Base-by-base conservation (phyloP, 169 alveolate species). In the Plasmodium berghei region DNA sequence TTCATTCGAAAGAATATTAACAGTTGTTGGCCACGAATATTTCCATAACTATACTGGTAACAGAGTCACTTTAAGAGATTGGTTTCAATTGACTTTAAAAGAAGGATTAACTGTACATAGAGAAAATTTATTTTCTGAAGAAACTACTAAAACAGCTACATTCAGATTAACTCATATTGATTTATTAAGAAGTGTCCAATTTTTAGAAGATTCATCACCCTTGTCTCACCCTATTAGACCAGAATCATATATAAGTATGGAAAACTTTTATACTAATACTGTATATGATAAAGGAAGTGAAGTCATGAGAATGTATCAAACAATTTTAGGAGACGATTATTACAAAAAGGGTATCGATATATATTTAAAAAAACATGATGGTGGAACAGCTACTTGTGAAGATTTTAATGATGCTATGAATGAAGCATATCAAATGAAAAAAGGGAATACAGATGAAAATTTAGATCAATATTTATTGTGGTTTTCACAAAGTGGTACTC, bases 41-140 rank as follows among this genome's bases (percentile, higher is more conserved):
- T 97, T 97, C 94, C 99, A 97, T 95, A 97, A 97, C 93, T 97
- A 97, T 95, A 96, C 98, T 0, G 99, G 99, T 56, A 96, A 97
- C 77, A 94, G 99, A 52, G 98, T 97, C 49, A 97, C 99, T 1
- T 92, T 97, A 85, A 93, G 99, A 58, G 98, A 96, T 72, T 97
- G 99, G 99, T 97, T 97, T 94, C 98, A 97, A 87, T 92, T 97
- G 54, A 96, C 98, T 1, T 86, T 96, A 86, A 97, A 97, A 93
- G 99, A 97, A 75, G 99, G 99, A 1, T 87, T 97, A 61, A 97
- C 99, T 1, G 99, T 97, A 28, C 97, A 93, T 93, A 93, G 99
- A 45, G 99, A 97, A 73, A 94, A 95, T 73, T 90, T 93, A 18
- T 97, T 97, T 83, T 91, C 96, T 14, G 95, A 95, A 46, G 95